These are phyloP conservation scores for Hymenoscyphus salicellus DNA, from an alignment of 2,329 filamentous ascomycete genomes.

Conservation along the genomic window DNA sequence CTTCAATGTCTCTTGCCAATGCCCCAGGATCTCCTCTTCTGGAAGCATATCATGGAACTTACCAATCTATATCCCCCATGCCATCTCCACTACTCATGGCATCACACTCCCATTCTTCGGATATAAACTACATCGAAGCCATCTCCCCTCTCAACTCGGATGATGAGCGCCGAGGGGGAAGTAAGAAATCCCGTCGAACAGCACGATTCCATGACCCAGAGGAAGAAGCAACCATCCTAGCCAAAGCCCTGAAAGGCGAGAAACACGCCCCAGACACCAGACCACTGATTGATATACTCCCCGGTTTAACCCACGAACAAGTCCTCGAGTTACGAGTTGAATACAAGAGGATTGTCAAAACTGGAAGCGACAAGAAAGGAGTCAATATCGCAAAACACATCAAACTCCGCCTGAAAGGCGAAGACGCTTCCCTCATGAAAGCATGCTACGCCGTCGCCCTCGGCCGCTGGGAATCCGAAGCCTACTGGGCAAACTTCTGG, in stretches of 20 bases:
- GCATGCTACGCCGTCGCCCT: conserved; percentile 86
- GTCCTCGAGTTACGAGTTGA: conserved; percentile 80
- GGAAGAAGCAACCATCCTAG: conserved; percentile 72
- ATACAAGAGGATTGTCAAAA: conserved; percentile 88
- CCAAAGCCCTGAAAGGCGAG: conserved; percentile 63
- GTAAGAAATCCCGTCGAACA: conserved; percentile 46
- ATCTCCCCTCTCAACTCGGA: conserved; percentile 54
- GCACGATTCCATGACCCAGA: conserved; percentile 81
- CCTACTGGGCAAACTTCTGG: conserved; percentile 98
- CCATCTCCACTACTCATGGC: conserved; percentile 70
- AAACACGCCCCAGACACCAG: conserved; percentile 62
- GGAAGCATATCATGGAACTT: conserved; percentile 90
- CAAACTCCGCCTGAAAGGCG: conserved; percentile 70
- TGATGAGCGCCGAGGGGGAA: conserved; percentile 43
- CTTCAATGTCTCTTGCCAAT: conserved; percentile 45
- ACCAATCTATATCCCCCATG: conserved; percentile 93
- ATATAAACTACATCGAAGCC: conserved; percentile 45
- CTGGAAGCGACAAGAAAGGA: conserved; percentile 67
- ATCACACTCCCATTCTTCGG: conserved; percentile 42
- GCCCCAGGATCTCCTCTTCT: conserved; percentile 80
- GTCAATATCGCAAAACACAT: conserved; percentile 86
- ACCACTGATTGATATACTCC: conserved; percentile 78
- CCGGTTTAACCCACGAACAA: conserved; percentile 80
- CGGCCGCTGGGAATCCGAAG: conserved; percentile 87
- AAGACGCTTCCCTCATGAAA: conserved; percentile 77